Conservation (phyloP, 805 yeast species). For the Metschnikowia rubicola region DNA sequence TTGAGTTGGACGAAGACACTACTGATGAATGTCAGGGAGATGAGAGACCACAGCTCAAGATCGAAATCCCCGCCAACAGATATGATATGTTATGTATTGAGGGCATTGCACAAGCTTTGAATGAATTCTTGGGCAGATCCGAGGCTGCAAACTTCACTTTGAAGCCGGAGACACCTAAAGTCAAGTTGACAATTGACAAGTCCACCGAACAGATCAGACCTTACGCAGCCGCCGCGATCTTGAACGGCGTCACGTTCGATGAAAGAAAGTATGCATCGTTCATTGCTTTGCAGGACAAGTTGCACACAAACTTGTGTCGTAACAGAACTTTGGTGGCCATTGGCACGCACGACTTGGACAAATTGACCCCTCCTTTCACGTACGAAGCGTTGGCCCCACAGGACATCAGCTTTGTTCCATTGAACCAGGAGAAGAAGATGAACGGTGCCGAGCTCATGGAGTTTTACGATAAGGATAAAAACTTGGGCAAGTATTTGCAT, state of each 20-base stretch:
- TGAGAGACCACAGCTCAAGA: slow-evolving; percentile 94
- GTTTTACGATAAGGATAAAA: slow-evolving; percentile 86
- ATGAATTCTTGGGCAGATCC: slow-evolving; percentile 76
- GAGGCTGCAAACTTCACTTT: slow-evolving; percentile 66
- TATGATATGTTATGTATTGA: slow-evolving; percentile 97
- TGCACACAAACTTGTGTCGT: slow-evolving; percentile 94
- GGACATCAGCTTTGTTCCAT: slow-evolving; percentile 70
- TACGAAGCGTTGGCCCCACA: slow-evolving; percentile 82
- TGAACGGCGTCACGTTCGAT: slow-evolving; percentile 78
- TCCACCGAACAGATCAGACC: slow-evolving; percentile 79
- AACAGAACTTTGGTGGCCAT: slow-evolving; percentile 96
- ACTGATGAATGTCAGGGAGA: slow-evolving; percentile 68
- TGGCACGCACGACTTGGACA: slow-evolving; percentile 95
- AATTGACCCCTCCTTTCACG: slow-evolving; percentile 75
- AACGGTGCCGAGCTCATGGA: slow-evolving; percentile 80
- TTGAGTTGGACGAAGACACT: slow-evolving; percentile 96
- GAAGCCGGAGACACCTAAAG: slow-evolving; percentile 56
- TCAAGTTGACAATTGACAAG: slow-evolving; percentile 66
- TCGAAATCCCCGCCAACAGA: slow-evolving; percentile 97
- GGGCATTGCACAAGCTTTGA: slow-evolving; percentile 94
- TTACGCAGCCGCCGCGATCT: slow-evolving; percentile 90
- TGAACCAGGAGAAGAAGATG: slow-evolving; percentile 67
- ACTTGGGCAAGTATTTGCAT: slow-evolving; percentile 83
- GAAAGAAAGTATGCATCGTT: slow-evolving; percentile 89
- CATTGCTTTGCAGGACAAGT: slow-evolving; percentile 92